Evolutionary conservation across 176 grass and related monocot species (phyloP), one percentile per base, ranked within the genome.

Genomic region (Musa troglodytarum): DNA sequence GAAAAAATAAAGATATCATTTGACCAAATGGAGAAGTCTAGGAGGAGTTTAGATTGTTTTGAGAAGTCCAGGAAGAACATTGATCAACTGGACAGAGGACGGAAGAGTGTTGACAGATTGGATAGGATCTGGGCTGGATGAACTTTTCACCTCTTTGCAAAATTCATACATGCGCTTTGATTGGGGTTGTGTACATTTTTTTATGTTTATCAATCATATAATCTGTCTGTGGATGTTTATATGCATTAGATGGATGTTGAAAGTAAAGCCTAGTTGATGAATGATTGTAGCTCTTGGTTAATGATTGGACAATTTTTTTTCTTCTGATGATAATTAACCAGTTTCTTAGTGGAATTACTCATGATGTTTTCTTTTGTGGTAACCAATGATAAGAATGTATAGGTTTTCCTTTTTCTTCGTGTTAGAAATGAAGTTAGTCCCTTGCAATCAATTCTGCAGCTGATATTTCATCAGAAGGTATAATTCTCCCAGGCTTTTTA

Each of bases 21-120:
- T 11, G 92, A 92, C 57, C 88, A 91, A 50, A 85, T 92, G 12
- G 92, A 96, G 69, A 96, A 96, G 83, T 92, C 92, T 1, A 74
- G 88, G 77, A 86, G 92, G 81, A 96, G 92, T 28, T 82, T 96
- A 17, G 88, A 92, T 82, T 83, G 87, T 75, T 79, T 92, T 49
- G 86, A 85, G 77, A 89, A 86, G 74, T 82, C 86, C 0, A 85
- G 85, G 62, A 89, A 78, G 82, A 91, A 89, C 74, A 87, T 81
- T 5, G 92, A 96, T 69, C 91, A 90, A 58, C 69, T 88, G 19
- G 91, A 95, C 53, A 81, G 84, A 12, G 88, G 88, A 23, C 25
- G 92, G 80, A 96, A 92, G 82, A 96, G 88, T 28, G 77, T 96
- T 21, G 92, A 96, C 76, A 88, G 92, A 83, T 81, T 96, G 84